Evolutionary conservation across 2,329 filamentous ascomycete genomes (phyloP).

Genomic region (Amylocarpus encephaloides): DNA sequence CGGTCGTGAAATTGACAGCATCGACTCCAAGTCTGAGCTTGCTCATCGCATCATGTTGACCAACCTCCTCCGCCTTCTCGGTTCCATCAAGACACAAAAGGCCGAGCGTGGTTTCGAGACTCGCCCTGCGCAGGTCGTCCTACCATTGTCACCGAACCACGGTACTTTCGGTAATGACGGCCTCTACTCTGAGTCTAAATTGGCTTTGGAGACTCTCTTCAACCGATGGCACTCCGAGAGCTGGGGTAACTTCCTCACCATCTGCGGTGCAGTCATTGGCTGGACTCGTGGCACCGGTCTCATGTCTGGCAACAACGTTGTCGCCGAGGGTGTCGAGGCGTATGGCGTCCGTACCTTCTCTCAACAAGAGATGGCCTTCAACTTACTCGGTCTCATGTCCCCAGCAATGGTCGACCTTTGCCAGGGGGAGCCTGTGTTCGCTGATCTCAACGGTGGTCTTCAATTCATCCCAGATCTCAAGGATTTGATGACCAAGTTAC

Average conservation of each 20-base stretch:
- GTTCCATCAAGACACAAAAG: slow-evolving; percentile 88
- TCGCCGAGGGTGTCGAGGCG: slow-evolving; percentile 93
- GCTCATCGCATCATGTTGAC: slow-evolving; percentile 99
- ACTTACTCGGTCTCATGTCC: slow-evolving; percentile 91
- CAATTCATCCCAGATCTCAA: slow-evolving; percentile 97
- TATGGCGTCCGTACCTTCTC: slow-evolving; percentile 98
- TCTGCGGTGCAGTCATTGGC: slow-evolving; percentile 96
- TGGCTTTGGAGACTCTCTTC: slow-evolving; percentile 94
- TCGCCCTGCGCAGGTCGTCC: slow-evolving; percentile 89
- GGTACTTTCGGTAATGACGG: slow-evolving; percentile 97
- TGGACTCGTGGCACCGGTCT: slow-evolving; percentile 98
- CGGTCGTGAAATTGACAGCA: slow-evolving; percentile 90
- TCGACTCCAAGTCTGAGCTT: slow-evolving; percentile 96
- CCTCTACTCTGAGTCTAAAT: slow-evolving; percentile 96
- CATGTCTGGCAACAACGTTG: slow-evolving; percentile 96
- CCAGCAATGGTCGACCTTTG: slow-evolving; percentile 91
- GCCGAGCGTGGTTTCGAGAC: slow-evolving; percentile 83
- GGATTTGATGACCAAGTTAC: slow-evolving; percentile 84
- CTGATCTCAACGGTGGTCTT: slow-evolving; percentile 93
- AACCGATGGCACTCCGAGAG: slow-evolving; percentile 97
- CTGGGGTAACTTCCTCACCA: slow-evolving; percentile 96
- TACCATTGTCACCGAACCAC: slow-evolving; percentile 95
- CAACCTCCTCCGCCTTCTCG: slow-evolving; percentile 86
- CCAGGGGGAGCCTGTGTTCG: slow-evolving; percentile 91
- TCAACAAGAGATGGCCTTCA: slow-evolving; percentile 99